These are phyloP conservation scores for Starmerella kuoi DNA, from an alignment of 805 yeast genomes.

Conservation along the genomic window DNA sequence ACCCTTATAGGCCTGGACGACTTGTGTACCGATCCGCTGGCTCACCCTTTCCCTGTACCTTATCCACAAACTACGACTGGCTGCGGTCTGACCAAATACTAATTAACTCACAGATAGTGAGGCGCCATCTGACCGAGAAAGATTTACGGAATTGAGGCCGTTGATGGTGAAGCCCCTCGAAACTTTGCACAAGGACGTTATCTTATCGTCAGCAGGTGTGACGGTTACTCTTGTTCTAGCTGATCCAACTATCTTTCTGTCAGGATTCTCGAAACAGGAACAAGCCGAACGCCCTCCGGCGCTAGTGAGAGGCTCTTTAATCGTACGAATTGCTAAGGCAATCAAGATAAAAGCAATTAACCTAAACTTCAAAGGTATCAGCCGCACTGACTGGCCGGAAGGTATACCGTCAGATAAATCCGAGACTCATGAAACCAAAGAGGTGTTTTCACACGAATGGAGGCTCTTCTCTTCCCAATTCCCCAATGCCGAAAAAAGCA, in stretches of 20 bases:
- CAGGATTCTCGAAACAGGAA: constrained; percentile 65
- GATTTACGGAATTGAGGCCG: neutral
- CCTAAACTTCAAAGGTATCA: constrained; percentile 51
- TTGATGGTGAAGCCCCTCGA: neutral
- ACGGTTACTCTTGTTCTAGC: constrained; percentile 37
- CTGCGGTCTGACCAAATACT: too few relatives aligned
- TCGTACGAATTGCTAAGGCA: constrained; percentile 57
- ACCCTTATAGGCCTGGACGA: too few relatives aligned
- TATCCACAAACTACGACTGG: too few relatives aligned
- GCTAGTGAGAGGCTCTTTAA: constrained; percentile 66
- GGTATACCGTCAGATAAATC: constrained; percentile 86
- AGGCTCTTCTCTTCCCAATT: constrained; percentile 50
- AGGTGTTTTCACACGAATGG: constrained; percentile 74
- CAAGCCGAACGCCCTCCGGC: constrained; percentile 59
- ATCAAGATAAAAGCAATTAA: constrained; percentile 53
- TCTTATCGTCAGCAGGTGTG: constrained; percentile 19
- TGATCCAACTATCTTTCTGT: constrained; percentile 66
- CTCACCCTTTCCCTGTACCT: too few relatives aligned
- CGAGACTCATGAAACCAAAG: constrained; percentile 52
- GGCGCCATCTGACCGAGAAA: too few relatives aligned
- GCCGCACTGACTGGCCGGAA: constrained; percentile 92
- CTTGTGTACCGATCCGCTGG: too few relatives aligned
- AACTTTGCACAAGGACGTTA: constrained; percentile 15
- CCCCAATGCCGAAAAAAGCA: constrained; percentile 29
- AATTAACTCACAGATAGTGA: too few relatives aligned